Conservation (phyloP, 495 filamentous ascomycete species). For the Trichoderma erinaceum region DNA sequence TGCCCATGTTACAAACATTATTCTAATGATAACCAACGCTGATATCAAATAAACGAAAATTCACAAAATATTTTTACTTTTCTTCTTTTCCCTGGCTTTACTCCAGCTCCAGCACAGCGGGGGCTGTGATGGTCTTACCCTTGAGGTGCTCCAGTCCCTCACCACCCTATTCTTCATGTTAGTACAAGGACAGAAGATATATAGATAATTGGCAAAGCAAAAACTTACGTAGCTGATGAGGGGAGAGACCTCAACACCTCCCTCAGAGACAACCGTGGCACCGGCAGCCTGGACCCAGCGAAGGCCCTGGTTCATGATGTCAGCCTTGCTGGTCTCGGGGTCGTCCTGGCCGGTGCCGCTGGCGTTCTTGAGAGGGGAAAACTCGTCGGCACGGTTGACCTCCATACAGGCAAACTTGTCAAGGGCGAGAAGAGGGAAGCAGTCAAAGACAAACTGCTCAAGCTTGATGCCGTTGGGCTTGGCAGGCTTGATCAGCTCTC, state of each 20-base stretch:
- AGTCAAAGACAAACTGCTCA: conserved; percentile 98
- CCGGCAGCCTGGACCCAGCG: conserved; percentile 78
- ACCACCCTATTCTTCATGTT: conserved; percentile 55
- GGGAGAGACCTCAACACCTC: conserved; percentile 87
- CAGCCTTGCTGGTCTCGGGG: conserved; percentile 79
- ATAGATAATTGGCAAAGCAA: neutral
- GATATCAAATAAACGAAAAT: conserved; percentile 13
- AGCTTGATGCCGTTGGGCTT: conserved; percentile 98
- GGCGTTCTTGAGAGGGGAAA: conserved; percentile 97
- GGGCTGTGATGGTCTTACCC: conserved; percentile 67
- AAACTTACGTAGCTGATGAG: conserved; percentile 89
- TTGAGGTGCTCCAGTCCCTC: conserved; percentile 79
- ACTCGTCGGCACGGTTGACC: conserved; percentile 95
- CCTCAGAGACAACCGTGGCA: conserved; percentile 55
- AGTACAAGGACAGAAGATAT: neutral
- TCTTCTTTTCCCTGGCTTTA: neutral
- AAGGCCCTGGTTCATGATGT: conserved; percentile 84
- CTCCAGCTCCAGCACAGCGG: conserved; percentile 71
- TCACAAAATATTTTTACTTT: conserved; percentile 19
- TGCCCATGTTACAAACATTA: neutral
- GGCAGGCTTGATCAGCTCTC: conserved; percentile 75
- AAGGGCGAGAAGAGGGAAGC: conserved; percentile 84
- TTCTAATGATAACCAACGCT: conserved; percentile 5
- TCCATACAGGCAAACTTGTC: conserved; percentile 92
- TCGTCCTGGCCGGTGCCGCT: conserved; percentile 87